Evolutionary conservation across 2,329 filamentous ascomycete species (phyloP).

Genomic region (Exophiala sp.): DNA sequence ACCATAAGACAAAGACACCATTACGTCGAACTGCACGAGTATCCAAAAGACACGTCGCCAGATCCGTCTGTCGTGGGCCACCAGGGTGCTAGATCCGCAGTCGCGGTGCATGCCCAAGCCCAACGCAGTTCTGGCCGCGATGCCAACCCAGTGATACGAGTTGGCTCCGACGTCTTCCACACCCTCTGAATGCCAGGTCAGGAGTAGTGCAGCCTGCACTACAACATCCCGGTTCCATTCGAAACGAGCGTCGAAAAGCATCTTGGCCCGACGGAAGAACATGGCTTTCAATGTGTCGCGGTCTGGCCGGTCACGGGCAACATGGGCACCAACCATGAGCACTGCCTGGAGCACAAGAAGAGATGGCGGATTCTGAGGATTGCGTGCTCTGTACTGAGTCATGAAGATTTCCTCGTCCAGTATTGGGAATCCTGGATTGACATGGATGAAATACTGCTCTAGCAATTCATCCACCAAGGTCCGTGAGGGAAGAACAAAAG

Average conservation of each 20-base stretch:
- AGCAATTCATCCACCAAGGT: conserved; percentile 39
- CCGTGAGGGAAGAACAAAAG: conserved; percentile 1
- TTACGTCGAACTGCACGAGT: conserved; percentile 3
- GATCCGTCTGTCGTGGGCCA: conserved; percentile 33
- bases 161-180: conserved; percentile 27
- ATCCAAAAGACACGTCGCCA: conserved; percentile 6
- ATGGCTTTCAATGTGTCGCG: conserved; percentile 27
- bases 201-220: conserved; percentile 30
- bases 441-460: conserved; percentile 46
- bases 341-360: conserved; percentile 31
- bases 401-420: conserved; percentile 50
- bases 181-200: conserved; percentile 30
- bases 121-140: conserved; percentile 29
- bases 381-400: conserved; percentile 47
- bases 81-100: background rate
- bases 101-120: conserved; percentile 24
- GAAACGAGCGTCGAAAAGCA: conserved; percentile 30
- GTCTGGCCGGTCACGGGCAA: conserved; percentile 25
- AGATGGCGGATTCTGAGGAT: conserved; percentile 25
- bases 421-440: conserved; percentile 50
- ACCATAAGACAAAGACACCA: conserved; percentile 7
- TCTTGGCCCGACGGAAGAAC: conserved; percentile 30
- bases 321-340: conserved; percentile 30
- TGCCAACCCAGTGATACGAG: conserved; percentile 30
- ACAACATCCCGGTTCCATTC: conserved; percentile 30